These are phyloP conservation scores for Guillardia theta DNA, from an alignment of 78 protist species.

Conservation along the genomic window DNA sequence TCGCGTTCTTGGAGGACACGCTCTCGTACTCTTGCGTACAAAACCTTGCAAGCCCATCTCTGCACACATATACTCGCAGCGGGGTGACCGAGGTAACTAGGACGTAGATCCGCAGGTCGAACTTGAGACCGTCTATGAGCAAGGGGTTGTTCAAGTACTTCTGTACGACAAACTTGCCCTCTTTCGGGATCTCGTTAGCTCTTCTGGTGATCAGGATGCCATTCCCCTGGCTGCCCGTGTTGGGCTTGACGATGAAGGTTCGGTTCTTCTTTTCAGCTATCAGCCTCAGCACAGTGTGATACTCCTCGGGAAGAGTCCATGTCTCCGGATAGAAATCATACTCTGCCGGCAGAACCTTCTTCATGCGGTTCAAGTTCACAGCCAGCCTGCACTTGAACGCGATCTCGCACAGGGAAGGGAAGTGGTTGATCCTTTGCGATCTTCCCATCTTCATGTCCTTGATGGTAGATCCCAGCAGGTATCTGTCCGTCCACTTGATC, in stretches of 20 bases:
- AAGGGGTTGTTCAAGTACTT: slow-evolving; percentile 70
- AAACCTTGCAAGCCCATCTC: slow-evolving; percentile 73
- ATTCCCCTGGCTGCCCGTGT: slow-evolving; percentile 44
- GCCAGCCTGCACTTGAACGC: slow-evolving; percentile 57
- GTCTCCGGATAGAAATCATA: slow-evolving; percentile 25
- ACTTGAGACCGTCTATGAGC: slow-evolving; percentile 78
- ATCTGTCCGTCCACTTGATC: slow-evolving; percentile 1
- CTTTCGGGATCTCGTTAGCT: slow-evolving; percentile 3
- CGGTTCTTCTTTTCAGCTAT: neutral
- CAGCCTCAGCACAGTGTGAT: neutral
- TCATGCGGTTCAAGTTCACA: neutral
- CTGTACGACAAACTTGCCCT: neutral
- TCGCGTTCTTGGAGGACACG: neutral
- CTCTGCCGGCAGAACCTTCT: neutral
- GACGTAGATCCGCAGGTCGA: slow-evolving; percentile 84
- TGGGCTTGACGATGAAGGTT: slow-evolving; percentile 53
- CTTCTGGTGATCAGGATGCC: slow-evolving; percentile 46
- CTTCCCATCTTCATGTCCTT: neutral
- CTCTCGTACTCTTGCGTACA: slow-evolving; percentile 44
- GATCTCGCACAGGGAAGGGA: slow-evolving; percentile 55
- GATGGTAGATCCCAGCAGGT: neutral
- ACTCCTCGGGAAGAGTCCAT: slow-evolving; percentile 47
- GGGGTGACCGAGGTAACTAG: slow-evolving; percentile 60
- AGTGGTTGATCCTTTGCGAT: slow-evolving; percentile 68
- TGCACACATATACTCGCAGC: slow-evolving; percentile 48